phyloP scores from a whole-genome alignment of 306 rosid genomes.

The Betula pendula region DNA sequence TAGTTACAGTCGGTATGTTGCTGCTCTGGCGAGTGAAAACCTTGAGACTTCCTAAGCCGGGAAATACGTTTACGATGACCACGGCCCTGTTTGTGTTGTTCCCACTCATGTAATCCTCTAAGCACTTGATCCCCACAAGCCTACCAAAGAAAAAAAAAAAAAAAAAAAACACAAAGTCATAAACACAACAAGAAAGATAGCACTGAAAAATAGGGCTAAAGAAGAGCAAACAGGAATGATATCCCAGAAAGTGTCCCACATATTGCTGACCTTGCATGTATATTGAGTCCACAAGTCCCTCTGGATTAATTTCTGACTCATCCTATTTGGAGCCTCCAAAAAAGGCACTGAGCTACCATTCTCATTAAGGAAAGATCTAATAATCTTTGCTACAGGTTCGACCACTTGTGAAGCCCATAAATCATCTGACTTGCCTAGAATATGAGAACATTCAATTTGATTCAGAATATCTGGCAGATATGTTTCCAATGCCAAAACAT shows the following conservation, averaged over 20 bases:
- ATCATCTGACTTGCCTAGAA: slow-evolving; percentile 60
- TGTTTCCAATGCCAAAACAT: not conserved
- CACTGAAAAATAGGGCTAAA: not conserved
- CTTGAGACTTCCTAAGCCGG: slow-evolving; percentile 49
- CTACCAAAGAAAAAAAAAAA: slow-evolving; percentile 38
- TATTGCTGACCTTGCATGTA: slow-evolving; percentile 61
- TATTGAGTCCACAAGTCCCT: slow-evolving; percentile 93
- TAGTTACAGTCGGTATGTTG: slow-evolving; percentile 18
- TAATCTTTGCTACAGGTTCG: slow-evolving; percentile 52
- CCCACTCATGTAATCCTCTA: slow-evolving; percentile 91
- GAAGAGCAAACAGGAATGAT: not conserved
- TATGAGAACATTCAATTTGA: slow-evolving; percentile 2
- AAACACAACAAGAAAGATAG: not conserved
- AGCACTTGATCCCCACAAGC: slow-evolving; percentile 82
- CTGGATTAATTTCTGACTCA: slow-evolving; percentile 41
- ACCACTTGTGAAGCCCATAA: slow-evolving; percentile 68
- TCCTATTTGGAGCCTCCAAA: slow-evolving; percentile 26
- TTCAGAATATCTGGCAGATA: not conserved
- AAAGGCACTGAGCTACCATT: slow-evolving; percentile 33
- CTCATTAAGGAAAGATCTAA: slow-evolving; percentile 53
- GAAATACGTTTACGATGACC: slow-evolving; percentile 75
- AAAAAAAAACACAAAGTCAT: not conserved
- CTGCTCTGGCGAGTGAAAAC: slow-evolving; percentile 23
- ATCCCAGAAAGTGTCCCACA: not conserved
- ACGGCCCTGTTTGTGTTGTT: slow-evolving; percentile 78